These are phyloP conservation scores for Trichoderma sp. DNA, from an alignment of 2,329 filamentous ascomycete species.

Conservation along the genomic window DNA sequence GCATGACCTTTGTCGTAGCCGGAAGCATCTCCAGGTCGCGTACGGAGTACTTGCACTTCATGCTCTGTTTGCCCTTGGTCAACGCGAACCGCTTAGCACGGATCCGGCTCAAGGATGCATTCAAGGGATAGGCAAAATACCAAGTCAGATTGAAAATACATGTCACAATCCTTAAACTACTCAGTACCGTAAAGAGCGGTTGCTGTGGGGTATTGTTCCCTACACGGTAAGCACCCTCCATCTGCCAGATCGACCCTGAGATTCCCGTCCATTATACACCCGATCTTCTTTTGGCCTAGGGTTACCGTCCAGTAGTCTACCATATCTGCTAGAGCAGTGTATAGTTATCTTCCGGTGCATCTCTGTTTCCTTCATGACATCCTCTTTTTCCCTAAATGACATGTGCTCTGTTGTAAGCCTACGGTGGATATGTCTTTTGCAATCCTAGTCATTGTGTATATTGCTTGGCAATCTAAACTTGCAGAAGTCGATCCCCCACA, in stretches of 20 bases:
- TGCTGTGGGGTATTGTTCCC: neutral
- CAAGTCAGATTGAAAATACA: neutral
- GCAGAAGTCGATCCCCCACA: neutral
- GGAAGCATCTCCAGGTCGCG: neutral
- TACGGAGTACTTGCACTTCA: neutral
- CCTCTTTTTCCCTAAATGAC: fast-evolving
- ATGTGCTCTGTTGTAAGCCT: neutral
- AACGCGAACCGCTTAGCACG: neutral
- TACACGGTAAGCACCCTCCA: neutral
- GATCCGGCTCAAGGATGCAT: neutral
- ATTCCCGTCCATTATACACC: neutral
- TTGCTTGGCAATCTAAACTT: neutral
- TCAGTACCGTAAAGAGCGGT: neutral
- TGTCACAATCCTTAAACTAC: neutral
- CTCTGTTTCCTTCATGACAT: neutral
- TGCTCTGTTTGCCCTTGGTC: neutral
- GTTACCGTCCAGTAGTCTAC: neutral
- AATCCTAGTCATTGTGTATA: neutral
- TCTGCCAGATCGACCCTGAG: neutral
- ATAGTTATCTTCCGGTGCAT: neutral
- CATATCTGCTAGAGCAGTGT: neutral
- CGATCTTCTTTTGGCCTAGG: neutral
- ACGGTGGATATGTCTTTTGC: neutral
- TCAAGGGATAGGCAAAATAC: neutral
- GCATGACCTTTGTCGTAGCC: neutral